Conservation (phyloP, 2,329 filamentous ascomycete genomes). For the Pseudodiploospora longispora region DNA sequence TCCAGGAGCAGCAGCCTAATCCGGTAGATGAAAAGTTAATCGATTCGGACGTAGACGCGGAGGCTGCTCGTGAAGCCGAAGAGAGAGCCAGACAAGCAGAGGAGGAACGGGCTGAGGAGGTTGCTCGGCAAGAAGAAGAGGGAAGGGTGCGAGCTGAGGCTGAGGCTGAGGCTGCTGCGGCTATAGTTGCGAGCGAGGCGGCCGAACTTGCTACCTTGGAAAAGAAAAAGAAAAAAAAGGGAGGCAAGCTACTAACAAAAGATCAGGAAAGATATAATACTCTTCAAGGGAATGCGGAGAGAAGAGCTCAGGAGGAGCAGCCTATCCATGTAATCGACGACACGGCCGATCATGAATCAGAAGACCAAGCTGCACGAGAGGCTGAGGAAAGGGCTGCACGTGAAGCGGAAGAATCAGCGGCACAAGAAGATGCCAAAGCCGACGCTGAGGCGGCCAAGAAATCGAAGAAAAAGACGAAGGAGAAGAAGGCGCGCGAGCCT, state of each 20-base stretch:
- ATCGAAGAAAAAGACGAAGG: constrained; percentile 32
- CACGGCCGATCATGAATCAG: constrained; percentile 10
- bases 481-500: constrained; percentile 5
- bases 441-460: constrained; percentile 25
- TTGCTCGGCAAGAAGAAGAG: constrained; percentile 16
- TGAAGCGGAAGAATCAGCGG: constrained; percentile 7
- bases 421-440: background rate
- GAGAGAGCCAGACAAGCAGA: constrained; percentile 15
- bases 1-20: constrained; percentile 21
- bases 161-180: constrained; percentile 17
- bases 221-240: constrained; percentile 42
- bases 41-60: too few relatives aligned
- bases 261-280: constrained; percentile 36
- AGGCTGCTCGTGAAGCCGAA: constrained; percentile 20
- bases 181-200: constrained; percentile 21
- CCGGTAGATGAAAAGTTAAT: too few relatives aligned
- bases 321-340: too few relatives aligned
- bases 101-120: constrained; percentile 13
- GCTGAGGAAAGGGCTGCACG: constrained; percentile 16
- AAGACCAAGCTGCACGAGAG: constrained; percentile 12
- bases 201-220: constrained; percentile 33
- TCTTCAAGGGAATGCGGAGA: constrained; percentile 26
- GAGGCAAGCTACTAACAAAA: constrained; percentile 32
- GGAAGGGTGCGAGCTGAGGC: constrained; percentile 14
- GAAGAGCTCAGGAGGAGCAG: constrained; percentile 27